A percentile compares a stretch with the other conserved stretches of the same genome.
Conservation (phyloP, 768 basidiomycete species). For the Hygrophoropsis aurantiaca region DNA sequence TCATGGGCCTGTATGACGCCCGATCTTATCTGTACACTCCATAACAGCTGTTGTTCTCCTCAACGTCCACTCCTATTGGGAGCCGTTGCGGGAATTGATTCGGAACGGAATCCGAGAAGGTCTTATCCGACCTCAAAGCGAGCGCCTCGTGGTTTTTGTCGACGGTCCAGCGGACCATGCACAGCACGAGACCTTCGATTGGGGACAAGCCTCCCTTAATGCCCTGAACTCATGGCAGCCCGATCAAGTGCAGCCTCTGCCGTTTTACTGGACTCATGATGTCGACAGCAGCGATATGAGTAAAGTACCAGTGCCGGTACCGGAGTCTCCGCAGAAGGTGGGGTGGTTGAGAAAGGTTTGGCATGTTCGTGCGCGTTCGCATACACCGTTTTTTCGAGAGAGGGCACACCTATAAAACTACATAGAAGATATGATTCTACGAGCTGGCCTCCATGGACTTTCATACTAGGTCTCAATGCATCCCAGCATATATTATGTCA, state of each 20-base stretch:
- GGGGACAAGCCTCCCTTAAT: slow-evolving; percentile 70
- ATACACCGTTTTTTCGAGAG: slow-evolving; percentile 15
- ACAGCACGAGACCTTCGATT: slow-evolving; percentile 66
- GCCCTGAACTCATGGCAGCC: slow-evolving; percentile 64
- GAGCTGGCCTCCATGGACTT: not conserved
- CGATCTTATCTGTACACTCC: slow-evolving; percentile 4
- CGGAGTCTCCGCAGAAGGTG: slow-evolving; percentile 10
- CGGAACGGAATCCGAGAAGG: slow-evolving; percentile 63
- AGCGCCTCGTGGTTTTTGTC: slow-evolving; percentile 67
- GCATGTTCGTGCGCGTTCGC: slow-evolving; percentile 28
- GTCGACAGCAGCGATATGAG: slow-evolving; percentile 31
- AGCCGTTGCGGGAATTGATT: slow-evolving; percentile 78
- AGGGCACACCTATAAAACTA: not conserved
- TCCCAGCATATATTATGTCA: slow-evolving; percentile 1
- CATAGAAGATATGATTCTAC: too few species aligned
- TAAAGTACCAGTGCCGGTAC: not conserved
- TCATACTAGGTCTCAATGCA: not conserved
- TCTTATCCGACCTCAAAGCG: slow-evolving; percentile 68
- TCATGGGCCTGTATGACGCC: not conserved
- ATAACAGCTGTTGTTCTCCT: slow-evolving; percentile 74
- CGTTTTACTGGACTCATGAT: slow-evolving; percentile 53
- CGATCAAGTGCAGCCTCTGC: slow-evolving; percentile 24
- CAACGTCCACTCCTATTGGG: slow-evolving; percentile 84
- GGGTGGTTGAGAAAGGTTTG: slow-evolving; percentile 33
- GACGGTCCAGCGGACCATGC: slow-evolving; percentile 60